These are phyloP conservation scores for Boechera divaricarpa DNA, from an alignment of 345 rosid species.

Conservation along the genomic window DNA sequence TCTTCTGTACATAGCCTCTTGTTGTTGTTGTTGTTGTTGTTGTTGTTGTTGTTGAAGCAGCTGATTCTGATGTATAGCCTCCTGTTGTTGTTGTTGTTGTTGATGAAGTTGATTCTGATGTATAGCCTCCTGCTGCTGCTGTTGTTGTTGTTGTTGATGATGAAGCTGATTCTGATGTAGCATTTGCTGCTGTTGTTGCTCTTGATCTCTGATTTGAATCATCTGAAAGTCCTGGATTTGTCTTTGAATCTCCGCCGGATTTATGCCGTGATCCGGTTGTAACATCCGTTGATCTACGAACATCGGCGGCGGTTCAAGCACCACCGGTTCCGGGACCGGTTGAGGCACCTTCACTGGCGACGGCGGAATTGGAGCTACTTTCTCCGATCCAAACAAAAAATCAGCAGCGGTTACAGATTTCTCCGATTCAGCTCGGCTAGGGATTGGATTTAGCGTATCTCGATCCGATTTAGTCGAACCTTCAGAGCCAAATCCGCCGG, in stretches of 20 bases:
- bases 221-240: slow-evolving; percentile 76
- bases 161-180: slow-evolving; percentile 6
- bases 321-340: slow-evolving; percentile 43
- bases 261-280: slow-evolving; percentile 51
- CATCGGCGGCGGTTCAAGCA: slow-evolving; percentile 23
- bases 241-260: slow-evolving; percentile 57
- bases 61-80: slow-evolving; percentile 11
- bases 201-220: slow-evolving; percentile 78
- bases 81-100: slow-evolving; percentile 9
- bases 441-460: slow-evolving; percentile 65
- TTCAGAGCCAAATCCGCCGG: slow-evolving; percentile 59
- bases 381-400: slow-evolving; percentile 77
- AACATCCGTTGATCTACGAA: slow-evolving; percentile 42
- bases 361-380: slow-evolving; percentile 49
- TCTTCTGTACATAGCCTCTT: slow-evolving; percentile 54
- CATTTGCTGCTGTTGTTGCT: slow-evolving; percentile 47
- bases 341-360: slow-evolving; percentile 38
- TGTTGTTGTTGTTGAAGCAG: slow-evolving; percentile 22
- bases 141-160: slow-evolving; percentile 21
- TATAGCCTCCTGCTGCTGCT: slow-evolving; percentile 29
- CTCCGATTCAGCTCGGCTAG: slow-evolving; percentile 49
- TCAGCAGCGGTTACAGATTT: slow-evolving; percentile 57
- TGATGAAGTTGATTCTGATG: slow-evolving; percentile 35
- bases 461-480: slow-evolving; percentile 66
- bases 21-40: slow-evolving; percentile 27